Evolutionary conservation across 1,284 basidiomycete species (phyloP).

Genomic region (Ganoderma lingzhi): DNA sequence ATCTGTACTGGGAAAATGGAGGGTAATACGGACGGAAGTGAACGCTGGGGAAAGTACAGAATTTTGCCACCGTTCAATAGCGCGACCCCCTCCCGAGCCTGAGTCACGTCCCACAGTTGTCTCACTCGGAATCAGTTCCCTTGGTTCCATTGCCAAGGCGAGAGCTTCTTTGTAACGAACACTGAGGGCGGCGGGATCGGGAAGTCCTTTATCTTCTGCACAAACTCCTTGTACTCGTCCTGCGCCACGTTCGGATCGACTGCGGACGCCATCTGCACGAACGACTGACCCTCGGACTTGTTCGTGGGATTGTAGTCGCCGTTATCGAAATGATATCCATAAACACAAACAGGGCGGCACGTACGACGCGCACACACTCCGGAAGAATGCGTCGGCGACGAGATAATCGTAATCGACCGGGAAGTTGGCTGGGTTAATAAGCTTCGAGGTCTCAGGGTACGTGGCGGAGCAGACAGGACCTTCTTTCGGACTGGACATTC

Average conservation of each 20-base stretch:
- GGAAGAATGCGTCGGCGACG: conserved; percentile 49
- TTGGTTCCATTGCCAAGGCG: background rate
- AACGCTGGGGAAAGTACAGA: background rate
- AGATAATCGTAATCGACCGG: conserved; percentile 37
- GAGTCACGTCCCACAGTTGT: background rate
- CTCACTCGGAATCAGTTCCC: no score
- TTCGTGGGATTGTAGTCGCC: conserved; percentile 40
- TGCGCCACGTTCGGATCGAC: background rate
- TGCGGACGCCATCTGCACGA: conserved; percentile 6
- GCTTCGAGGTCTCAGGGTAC: background rate
- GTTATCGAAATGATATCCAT: conserved; percentile 45
- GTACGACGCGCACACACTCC: conserved; percentile 52
- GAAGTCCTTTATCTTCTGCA: background rate
- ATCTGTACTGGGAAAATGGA: background rate
- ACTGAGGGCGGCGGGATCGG: background rate
- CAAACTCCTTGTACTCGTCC: background rate
- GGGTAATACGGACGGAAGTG: background rate
- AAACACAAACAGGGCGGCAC: conserved; percentile 40
- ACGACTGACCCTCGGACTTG: conserved; percentile 2
- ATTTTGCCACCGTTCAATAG: background rate
- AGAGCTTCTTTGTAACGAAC: background rate
- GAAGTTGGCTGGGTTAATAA: no score
- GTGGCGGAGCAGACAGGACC: background rate
- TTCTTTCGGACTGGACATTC: background rate
- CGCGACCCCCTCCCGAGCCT: background rate